phyloP scores from a whole-genome alignment of 768 basidiomycete genomes.

The Leccinum fibrillosum region DNA sequence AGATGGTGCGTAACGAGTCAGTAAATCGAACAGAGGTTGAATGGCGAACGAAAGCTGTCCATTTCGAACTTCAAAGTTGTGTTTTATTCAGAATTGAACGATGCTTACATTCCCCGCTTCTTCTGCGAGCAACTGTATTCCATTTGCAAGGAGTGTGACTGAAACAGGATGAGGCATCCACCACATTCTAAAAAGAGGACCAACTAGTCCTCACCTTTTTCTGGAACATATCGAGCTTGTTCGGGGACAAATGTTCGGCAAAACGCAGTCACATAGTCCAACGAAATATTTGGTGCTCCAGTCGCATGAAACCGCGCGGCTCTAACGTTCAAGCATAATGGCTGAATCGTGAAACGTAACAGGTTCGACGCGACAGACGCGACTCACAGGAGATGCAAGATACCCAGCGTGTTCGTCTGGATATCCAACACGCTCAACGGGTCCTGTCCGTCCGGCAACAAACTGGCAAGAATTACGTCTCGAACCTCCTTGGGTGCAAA shows the following conservation, averaged over 20 bases:
- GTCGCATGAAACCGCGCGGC: conserved; percentile 53
- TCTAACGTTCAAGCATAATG: conserved; percentile 30
- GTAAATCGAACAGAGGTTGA: conserved; percentile 53
- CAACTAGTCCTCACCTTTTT: conserved; percentile 48
- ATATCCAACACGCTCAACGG: conserved; percentile 60
- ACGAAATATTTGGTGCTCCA: conserved; percentile 38
- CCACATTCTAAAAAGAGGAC: not conserved
- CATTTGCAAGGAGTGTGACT: conserved; percentile 69
- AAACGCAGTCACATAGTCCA: conserved; percentile 50
- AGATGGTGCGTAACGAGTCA: conserved; percentile 59
- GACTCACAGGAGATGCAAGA: conserved; percentile 71
- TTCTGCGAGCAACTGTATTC: conserved; percentile 52
- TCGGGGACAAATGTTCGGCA: conserved; percentile 60
- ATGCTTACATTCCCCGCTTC: conserved; percentile 48
- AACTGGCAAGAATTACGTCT: conserved; percentile 53
- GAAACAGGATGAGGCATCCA: conserved; percentile 6
- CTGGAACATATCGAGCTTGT: conserved; percentile 64
- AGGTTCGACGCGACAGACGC: not conserved
- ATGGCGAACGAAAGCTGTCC: conserved; percentile 47
- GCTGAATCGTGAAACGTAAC: not conserved
- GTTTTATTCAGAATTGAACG: not conserved
- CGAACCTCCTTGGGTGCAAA: conserved; percentile 54
- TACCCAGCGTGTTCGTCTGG: conserved; percentile 55
- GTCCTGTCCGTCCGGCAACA: conserved; percentile 60
- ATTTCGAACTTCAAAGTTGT: conserved; percentile 20